Conservation (phyloP, 192 early-diverging fungal genomes). For the Coemansia sp. region DNA sequence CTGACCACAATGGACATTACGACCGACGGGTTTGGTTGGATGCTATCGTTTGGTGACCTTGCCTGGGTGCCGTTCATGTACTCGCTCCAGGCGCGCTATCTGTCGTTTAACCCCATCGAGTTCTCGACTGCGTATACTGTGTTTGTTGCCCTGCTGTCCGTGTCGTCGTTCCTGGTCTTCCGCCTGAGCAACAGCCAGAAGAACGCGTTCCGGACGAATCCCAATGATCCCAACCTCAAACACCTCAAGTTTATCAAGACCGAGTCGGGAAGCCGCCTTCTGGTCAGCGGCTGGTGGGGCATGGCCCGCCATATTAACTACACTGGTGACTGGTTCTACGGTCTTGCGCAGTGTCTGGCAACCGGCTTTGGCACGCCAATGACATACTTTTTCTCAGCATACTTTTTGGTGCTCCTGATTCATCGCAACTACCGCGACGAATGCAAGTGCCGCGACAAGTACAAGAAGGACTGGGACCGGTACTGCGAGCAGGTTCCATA, state of each 20-base stretch:
- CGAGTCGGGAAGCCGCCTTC: slow-evolving; percentile 71
- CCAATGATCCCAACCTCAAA: slow-evolving; percentile 56
- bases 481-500: slow-evolving; percentile 82
- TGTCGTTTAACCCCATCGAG: slow-evolving; percentile 65
- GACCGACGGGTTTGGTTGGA: slow-evolving; percentile 94
- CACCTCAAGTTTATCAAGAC: slow-evolving; percentile 87
- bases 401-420: slow-evolving; percentile 86
- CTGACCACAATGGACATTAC: slow-evolving; percentile 98
- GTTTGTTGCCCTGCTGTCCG: slow-evolving; percentile 48
- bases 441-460: slow-evolving; percentile 86
- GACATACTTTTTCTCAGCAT: slow-evolving; percentile 91
- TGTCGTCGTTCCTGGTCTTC: slow-evolving; percentile 82
- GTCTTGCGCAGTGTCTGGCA: slow-evolving; percentile 85
- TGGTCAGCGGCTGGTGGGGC: slow-evolving; percentile 95
- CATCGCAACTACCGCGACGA: slow-evolving; percentile 91
- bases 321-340: slow-evolving; percentile 92
- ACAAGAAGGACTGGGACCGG: slow-evolving; percentile 88
- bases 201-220: slow-evolving; percentile 80
- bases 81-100: slow-evolving; percentile 85
- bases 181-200: slow-evolving; percentile 88
- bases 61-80: slow-evolving; percentile 93
- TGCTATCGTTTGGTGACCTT: slow-evolving; percentile 76
- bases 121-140: slow-evolving; percentile 47
- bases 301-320: slow-evolving; percentile 94
- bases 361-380: slow-evolving; percentile 76